A percentile compares a stretch with the other conserved stretches of the same genome.
These are phyloP conservation scores for Magnolia kwangsiensis DNA, from an alignment of 164 flowering plant species.

Conservation along the genomic window DNA sequence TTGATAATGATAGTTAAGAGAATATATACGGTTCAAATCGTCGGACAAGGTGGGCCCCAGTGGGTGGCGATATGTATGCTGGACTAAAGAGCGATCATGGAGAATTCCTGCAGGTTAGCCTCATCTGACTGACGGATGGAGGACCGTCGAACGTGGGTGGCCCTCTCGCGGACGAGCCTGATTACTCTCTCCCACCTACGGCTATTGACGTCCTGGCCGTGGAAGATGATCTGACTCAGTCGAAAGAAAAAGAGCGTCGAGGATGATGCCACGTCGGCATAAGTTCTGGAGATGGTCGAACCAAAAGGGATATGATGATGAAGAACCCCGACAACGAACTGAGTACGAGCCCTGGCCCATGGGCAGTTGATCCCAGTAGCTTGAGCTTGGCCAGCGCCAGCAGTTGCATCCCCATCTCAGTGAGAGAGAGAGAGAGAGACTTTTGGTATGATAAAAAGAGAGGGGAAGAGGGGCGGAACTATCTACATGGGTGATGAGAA, in stretches of 20 bases:
- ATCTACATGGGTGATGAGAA: too few relatives aligned
- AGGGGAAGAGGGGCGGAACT: too few relatives aligned
- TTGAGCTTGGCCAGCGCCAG: conserved; percentile 10
- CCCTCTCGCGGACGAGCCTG: conserved; percentile 16
- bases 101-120: conserved; percentile 9
- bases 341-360: neutral
- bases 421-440: too few relatives aligned
- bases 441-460: too few relatives aligned
- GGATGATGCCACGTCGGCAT: neutral
- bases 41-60: too few relatives aligned
- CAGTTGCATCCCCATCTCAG: too few relatives aligned
- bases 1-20: too few relatives aligned
- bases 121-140: conserved; percentile 5
- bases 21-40: too few relatives aligned
- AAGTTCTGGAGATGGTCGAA: neutral
- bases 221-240: conserved; percentile 10
- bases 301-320: conserved; percentile 6
- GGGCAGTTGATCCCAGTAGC: conserved; percentile 10
- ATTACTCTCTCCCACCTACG: conserved; percentile 21
- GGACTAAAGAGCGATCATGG: conserved; percentile 17
- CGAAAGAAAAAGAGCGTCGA: conserved; percentile 8
- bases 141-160: neutral
- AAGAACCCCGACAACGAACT: conserved; percentile 9
- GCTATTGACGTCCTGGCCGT: neutral
- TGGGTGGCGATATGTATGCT: too few relatives aligned